Evolutionary conservation across 2,329 filamentous ascomycete genomes (phyloP).

Genomic region (Colletotrichum sp.): DNA sequence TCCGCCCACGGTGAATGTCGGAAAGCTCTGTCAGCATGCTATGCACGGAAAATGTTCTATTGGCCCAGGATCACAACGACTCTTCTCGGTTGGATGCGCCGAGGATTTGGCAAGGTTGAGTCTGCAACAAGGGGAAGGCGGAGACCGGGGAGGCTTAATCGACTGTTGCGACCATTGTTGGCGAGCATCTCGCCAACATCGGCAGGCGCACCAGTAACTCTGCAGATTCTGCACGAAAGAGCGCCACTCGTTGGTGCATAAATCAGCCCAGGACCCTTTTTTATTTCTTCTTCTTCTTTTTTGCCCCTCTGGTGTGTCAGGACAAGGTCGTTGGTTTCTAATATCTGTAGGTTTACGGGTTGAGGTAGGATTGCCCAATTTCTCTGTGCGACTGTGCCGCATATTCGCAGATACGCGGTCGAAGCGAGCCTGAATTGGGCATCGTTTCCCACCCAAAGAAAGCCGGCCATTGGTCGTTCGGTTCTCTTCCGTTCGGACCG

Average conservation of each 20-base stretch:
- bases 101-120: neutral
- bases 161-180: neutral
- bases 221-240: neutral
- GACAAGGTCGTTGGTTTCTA: neutral
- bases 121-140: neutral
- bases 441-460: neutral
- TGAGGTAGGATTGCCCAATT: neutral
- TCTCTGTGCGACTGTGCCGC: neutral
- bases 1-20: neutral
- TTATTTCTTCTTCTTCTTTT: neutral
- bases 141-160: neutral
- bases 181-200: neutral
- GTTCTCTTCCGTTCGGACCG: neutral
- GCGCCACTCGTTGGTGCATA: neutral
- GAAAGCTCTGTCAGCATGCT: neutral
- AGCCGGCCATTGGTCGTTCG: neutral
- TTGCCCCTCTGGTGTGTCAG: neutral
- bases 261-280: slow-evolving; percentile 16
- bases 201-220: neutral
- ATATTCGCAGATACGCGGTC: neutral
- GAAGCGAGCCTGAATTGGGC: neutral
- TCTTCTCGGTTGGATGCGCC: neutral
- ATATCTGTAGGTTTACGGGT: neutral
- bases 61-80: neutral
- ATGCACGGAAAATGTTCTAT: neutral